Percentiles rank a stretch among this genome's conserved stretches.
phyloP scores from a whole-genome alignment of 495 filamentous ascomycete genomes.

The Penicillium subrubescens region DNA sequence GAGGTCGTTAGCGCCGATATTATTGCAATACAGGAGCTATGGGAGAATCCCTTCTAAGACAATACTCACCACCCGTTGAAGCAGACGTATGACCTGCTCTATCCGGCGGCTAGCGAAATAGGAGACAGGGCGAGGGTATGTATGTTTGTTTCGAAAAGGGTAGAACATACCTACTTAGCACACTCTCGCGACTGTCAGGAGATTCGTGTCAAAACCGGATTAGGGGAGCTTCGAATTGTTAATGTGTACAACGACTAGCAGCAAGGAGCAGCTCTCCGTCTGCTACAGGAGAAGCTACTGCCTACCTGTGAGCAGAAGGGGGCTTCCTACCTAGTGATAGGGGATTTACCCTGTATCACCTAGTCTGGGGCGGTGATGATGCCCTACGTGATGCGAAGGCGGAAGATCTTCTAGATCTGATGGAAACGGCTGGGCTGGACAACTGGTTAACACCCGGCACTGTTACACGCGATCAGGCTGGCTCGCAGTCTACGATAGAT shows the following conservation, averaged over 20 bases:
- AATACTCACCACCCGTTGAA: not conserved
- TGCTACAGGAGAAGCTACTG: too few species aligned
- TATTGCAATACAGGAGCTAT: too few species aligned
- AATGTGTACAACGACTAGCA: too few species aligned
- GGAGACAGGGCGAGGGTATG: too few species aligned
- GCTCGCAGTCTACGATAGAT: not conserved
- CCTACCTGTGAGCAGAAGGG: too few species aligned
- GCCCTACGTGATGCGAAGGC: not conserved
- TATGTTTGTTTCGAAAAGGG: not conserved
- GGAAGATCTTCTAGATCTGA: slow-evolving; percentile 2
- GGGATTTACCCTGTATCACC: too few species aligned
- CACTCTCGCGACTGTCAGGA: not conserved
- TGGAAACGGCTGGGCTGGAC: not conserved
- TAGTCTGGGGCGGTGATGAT: slow-evolving; percentile 8
- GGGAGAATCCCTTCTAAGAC: too few species aligned
- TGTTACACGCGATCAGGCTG: not conserved
- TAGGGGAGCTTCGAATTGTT: slow-evolving; percentile 5
- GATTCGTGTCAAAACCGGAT: not conserved
- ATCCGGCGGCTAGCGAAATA: not conserved
- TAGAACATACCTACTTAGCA: not conserved
- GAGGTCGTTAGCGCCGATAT: too few species aligned
- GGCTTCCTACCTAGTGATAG: too few species aligned
- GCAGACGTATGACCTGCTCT: not conserved
- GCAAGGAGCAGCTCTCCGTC: too few species aligned
- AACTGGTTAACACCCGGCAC: not conserved